Evolutionary conservation across 345 rosid genomes (phyloP), one percentile per base, ranked within the genome.

Genomic region (Physaria fendleri): DNA sequence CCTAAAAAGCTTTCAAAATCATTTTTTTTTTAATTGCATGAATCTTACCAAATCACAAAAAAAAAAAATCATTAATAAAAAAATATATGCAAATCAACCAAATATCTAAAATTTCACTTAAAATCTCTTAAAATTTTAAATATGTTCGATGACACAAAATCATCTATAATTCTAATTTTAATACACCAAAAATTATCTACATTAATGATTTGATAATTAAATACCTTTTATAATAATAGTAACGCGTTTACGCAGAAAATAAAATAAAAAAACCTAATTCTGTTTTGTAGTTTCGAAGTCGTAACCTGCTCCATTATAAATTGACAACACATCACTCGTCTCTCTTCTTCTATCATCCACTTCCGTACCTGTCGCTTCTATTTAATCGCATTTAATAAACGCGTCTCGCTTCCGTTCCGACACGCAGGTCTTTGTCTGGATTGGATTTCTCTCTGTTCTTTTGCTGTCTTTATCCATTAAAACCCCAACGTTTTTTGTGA

Each of bases 341-440:
- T 28, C 44, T 40, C 59, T 13, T 17, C 35, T n/a, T 52, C 17
- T 57, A 29, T 75, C 42, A 32, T 23, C 69, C 59, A 55, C 64
- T 62, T 63, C 55, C 53, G 83, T 72, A 77, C 81, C 72, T 73
- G 57, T 70, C 73, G 35, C 67, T 34, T 59, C 49, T 25, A 53
- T 66, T 69, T 74, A 72, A 77, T 62, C 64, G 40, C 48, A 78
- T 74, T 78, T 76, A 64, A 74, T 53, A 53, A 22, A 67, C 65
- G 57, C 76, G 49, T 71, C 76, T 79, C 71, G 64, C 62, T 61
- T 79, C 81, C 84, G 74, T 70, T 46, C 64, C 56, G 56, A 21
- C 56, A 12, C 3, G n/a, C 28, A 48, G 65, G 79, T 47, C 17
- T 23, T 7, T 32, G 40, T 69, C 59, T n/a, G n/a, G n/a, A n/a